Base-by-base conservation (phyloP, 768 basidiomycete species). In the Naganishia friedmannii region DNA sequence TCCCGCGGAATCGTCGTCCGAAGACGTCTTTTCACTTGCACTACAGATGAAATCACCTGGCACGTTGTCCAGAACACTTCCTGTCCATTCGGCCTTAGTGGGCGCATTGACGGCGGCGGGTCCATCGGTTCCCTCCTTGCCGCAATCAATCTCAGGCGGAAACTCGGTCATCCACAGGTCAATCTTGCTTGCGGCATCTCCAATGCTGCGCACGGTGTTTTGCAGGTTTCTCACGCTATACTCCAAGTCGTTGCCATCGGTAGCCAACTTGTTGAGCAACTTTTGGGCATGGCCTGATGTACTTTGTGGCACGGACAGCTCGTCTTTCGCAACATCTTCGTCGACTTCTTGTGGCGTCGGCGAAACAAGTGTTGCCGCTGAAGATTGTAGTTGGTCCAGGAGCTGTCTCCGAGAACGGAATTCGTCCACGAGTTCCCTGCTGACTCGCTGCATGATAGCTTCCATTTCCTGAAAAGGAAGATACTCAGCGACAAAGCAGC, bases 141-240 rank as follows among this genome's bases (percentile, higher is more conserved):
- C 29, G 15, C 54, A 2, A 13, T 46, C 60, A 29, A 37, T 42
- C 19, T 63, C 60, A 2, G 37, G 23, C 23, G 60, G 60, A 45
- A 63, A 63, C 60, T 63, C 60, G 37, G 37, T 26, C 39, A 63
- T 63, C 60, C 60, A 63, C 23, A 37, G 37, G 29, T 63, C 60
- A 29, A 63, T 42, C 26, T 63, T 63, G 60, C 13, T 34, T 13
- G 60, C 60, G 5, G 60, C 60, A 29, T 63, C 60, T 28, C 60
- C 60, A 29, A 63, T 63, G 29, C 60, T 63, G 6, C 39, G 37
- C 3, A 63, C 60, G n/a, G 60, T 63, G 26, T 63, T 63, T 42
- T 63, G 60, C 39, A 63, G 60, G 15, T 63, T 63, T 28, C 60
- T 2, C 12, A 63, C 60, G 39, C 60, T 63, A 23, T 63, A 63